Evolutionary conservation across 345 rosid species (phyloP).

Genomic region (Syzygium oleosum): DNA sequence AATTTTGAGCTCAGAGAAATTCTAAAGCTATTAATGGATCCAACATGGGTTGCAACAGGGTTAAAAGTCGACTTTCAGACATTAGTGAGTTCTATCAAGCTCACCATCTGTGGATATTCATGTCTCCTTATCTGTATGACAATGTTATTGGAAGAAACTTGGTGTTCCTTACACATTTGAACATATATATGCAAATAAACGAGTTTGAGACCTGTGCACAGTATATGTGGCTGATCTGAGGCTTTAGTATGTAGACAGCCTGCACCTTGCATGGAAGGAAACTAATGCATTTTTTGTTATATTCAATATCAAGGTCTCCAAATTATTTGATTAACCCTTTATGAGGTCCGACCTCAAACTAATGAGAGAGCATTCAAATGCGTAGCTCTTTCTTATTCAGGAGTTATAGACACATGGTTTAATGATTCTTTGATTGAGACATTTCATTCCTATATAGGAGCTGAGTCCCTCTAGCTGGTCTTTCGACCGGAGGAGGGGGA

Average conservation of each 20-base stretch:
- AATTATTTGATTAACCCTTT: background rate
- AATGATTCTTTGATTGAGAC: background rate
- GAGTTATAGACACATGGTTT: background rate
- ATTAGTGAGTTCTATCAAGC: conserved; percentile 35
- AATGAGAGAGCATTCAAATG: background rate
- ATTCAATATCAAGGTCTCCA: background rate
- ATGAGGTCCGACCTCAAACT: background rate
- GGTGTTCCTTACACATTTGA: background rate
- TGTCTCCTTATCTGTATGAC: background rate
- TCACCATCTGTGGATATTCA: background rate
- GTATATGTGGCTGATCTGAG: background rate
- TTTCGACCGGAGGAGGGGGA: background rate
- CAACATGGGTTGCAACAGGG: conserved; percentile 94
- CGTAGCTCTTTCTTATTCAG: background rate
- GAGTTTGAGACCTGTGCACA: background rate
- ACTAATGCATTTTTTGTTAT: background rate
- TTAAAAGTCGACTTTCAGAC: conserved; percentile 79
- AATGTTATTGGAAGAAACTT: background rate
- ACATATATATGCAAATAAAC: background rate
- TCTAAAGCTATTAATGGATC: conserved; percentile 73
- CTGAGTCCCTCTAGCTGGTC: background rate
- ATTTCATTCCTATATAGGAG: background rate
- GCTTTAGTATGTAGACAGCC: background rate
- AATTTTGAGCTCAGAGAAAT: conserved; percentile 59
- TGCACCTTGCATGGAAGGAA: background rate